Conservation (phyloP, 768 basidiomycete genomes). For the Tulasnella sp. region DNA sequence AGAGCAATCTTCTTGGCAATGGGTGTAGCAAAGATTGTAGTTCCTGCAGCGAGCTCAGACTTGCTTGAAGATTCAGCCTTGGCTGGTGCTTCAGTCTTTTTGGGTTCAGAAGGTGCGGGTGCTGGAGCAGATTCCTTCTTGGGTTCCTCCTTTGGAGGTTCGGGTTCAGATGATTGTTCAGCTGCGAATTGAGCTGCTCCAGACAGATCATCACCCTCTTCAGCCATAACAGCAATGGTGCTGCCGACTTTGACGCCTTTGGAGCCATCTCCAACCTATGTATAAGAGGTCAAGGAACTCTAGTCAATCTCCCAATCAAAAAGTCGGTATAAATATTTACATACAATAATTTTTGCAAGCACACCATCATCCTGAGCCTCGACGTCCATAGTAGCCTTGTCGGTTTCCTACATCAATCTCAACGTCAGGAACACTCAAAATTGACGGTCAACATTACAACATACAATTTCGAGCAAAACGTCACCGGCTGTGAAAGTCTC, state of each 20-base stretch:
- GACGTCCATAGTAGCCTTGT: constrained; percentile 99
- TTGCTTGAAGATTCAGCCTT: constrained; percentile 19
- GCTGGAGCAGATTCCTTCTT: constrained; percentile 9
- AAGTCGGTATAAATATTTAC: constrained; percentile 23
- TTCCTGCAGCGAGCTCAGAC: constrained; percentile 41
- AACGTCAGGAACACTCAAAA: constrained; percentile 7
- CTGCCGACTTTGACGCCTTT: constrained; percentile 82
- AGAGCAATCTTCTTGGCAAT: constrained; percentile 95
- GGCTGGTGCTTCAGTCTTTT: constrained; percentile 23
- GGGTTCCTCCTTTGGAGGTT: constrained; percentile 28
- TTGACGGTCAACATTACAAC: constrained; percentile 21
- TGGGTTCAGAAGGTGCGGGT: constrained; percentile 15
- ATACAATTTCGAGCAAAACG: constrained; percentile 88
- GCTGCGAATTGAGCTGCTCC: constrained; percentile 61
- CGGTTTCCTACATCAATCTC: constrained; percentile 69
- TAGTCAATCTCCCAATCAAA: constrained; percentile 12
- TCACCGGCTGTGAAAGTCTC: constrained; percentile 82
- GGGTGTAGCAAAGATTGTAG: constrained; percentile 88
- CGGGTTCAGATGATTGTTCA: constrained; percentile 38
- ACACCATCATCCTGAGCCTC: constrained; percentile 98
- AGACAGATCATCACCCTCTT: constrained; percentile 90
- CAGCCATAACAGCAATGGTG: constrained; percentile 80
- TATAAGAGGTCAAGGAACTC: too few species aligned
- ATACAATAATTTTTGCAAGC: constrained; percentile 89
- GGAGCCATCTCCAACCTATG: constrained; percentile 64